These are phyloP conservation scores for Malus sylvestris DNA, from an alignment of 306 rosid species.

Conservation along the genomic window DNA sequence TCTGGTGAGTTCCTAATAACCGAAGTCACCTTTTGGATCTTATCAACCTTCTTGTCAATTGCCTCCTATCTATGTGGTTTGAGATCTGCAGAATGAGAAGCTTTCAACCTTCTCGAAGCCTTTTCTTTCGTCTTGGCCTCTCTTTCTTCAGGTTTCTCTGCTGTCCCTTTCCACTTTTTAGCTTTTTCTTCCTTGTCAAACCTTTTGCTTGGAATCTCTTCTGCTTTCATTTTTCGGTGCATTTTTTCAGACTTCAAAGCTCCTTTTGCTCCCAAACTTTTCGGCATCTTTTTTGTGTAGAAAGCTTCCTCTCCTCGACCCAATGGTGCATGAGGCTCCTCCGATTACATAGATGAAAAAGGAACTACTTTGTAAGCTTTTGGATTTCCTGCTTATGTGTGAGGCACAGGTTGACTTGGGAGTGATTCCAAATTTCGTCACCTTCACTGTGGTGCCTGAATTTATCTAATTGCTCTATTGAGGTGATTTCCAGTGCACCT, in stretches of 20 bases:
- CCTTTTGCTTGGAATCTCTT: conserved; percentile 12
- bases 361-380: neutral
- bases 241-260: conserved; percentile 16
- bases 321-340: conserved; percentile 18
- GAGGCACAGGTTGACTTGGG: no score
- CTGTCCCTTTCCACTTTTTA: no score
- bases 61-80: no score
- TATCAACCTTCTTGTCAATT: conserved; percentile 28
- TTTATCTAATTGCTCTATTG: no score
- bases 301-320: conserved; percentile 13
- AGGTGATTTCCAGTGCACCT: no score
- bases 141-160: no score
- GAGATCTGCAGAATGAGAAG: no score
- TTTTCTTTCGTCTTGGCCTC: conserved; percentile 32
- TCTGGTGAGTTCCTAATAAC: neutral
- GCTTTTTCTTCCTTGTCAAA: conserved; percentile 31
- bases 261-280: neutral
- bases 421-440: no score
- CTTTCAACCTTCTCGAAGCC: no score
- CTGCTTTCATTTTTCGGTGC: neutral
- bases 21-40: conserved; percentile 23
- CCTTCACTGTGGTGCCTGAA: no score
- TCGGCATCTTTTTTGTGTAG: no score
- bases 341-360: conserved; percentile 15
- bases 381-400: no score